A percentile compares a stretch with the other conserved stretches of the same genome.
phyloP scores from a whole-genome alignment of 1,284 basidiomycete genomes.

The Coniophora puteana region DNA sequence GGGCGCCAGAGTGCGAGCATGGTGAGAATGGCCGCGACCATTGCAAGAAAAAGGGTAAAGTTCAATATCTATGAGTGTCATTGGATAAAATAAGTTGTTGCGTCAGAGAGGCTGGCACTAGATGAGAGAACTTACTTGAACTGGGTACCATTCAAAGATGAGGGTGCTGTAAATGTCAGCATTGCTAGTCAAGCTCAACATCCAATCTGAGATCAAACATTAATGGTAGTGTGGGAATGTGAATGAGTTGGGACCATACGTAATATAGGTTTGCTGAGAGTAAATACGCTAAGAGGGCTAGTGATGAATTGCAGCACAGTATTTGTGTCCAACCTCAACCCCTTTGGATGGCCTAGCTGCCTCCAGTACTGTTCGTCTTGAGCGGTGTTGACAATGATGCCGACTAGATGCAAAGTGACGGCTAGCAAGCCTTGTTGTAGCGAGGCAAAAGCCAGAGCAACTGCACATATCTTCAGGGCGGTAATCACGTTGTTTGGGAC shows the following conservation, averaged over 20 bases:
- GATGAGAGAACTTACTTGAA: too few relatives aligned
- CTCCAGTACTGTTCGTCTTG: background rate
- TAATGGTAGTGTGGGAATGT: too few relatives aligned
- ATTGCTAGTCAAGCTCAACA: background rate
- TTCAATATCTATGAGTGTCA: constrained; percentile 31
- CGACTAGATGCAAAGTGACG: background rate
- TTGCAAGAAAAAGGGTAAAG: constrained; percentile 16
- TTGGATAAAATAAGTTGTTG: too few relatives aligned
- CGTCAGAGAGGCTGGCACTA: too few relatives aligned
- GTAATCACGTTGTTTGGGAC: too few relatives aligned
- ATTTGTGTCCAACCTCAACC: background rate
- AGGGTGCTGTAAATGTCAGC: background rate
- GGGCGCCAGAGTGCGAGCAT: constrained; percentile 16
- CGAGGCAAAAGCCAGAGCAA: too few relatives aligned
- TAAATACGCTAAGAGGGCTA: background rate
- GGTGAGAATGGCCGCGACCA: constrained; percentile 17
- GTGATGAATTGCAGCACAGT: background rate
- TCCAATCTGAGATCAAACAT: too few relatives aligned
- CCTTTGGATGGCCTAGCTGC: background rate
- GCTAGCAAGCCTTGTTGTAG: background rate
- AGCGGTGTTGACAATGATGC: background rate
- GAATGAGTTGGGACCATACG: too few relatives aligned
- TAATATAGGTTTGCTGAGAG: background rate
- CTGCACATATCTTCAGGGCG: background rate
- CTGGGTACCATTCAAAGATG: too few relatives aligned